These are phyloP conservation scores for Ambrosia artemisiifolia DNA, from an alignment of 129 eudicot genomes.

Conservation along the genomic window DNA sequence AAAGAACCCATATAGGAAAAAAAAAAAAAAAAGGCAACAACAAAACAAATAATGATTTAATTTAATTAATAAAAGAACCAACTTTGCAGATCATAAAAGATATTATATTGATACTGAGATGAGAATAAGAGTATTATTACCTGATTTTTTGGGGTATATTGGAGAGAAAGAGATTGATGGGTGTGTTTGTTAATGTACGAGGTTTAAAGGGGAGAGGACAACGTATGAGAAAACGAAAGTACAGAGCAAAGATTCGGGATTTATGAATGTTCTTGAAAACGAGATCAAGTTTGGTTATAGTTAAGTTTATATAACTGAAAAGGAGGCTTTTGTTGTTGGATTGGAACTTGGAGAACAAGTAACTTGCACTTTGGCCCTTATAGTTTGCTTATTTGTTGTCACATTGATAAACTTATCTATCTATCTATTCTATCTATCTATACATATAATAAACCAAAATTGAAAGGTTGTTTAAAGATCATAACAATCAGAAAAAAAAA, in stretches of 20 bases:
- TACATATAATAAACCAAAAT: too few species aligned
- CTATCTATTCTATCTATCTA: too few species aligned
- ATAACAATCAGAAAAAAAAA: too few species aligned
- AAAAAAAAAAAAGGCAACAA: background rate
- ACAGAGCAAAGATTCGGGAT: conserved; percentile 36
- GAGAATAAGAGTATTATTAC: conserved; percentile 15
- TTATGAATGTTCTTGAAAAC: conserved; percentile 30
- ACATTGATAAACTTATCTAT: too few species aligned
- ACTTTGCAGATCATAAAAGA: conserved; percentile 8
- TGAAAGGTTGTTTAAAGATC: too few species aligned
- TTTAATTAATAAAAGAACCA: conserved; percentile 12
- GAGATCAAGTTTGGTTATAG: conserved; percentile 35
- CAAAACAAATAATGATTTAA: background rate
- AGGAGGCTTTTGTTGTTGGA: conserved; percentile 36
- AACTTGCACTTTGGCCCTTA: background rate
- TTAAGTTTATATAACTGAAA: too few species aligned
- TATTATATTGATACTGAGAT: background rate
- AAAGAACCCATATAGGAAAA: background rate
- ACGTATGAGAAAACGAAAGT: background rate
- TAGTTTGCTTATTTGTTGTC: too few species aligned
- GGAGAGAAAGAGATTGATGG: conserved; percentile 7
- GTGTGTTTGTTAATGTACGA: background rate
- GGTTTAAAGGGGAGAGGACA: conserved; percentile 13
- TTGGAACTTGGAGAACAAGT: conserved; percentile 18
- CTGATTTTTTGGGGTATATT: conserved; percentile 24